Conservation (phyloP, 1,139 yeast genomes). For the Scheffersomyces illinoinensis region DNA sequence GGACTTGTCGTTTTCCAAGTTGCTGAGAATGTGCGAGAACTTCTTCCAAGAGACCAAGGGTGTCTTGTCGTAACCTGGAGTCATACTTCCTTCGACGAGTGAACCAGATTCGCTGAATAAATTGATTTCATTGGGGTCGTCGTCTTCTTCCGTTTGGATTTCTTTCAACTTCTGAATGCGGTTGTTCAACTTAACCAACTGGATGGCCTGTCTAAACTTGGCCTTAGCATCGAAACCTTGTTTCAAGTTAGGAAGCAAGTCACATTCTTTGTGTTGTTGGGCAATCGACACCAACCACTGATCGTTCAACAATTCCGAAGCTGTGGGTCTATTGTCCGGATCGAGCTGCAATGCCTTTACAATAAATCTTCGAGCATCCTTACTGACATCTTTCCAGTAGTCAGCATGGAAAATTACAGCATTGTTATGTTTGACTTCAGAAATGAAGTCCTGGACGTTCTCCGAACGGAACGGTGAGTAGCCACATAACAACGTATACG, state of each 20-base stretch:
- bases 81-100: neutral
- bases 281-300: constrained; percentile 66
- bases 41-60: constrained; percentile 22
- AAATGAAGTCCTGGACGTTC: constrained; percentile 74
- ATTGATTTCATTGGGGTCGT: constrained; percentile 52
- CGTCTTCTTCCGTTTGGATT: constrained; percentile 53
- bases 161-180: constrained; percentile 66
- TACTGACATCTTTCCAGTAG: constrained; percentile 80
- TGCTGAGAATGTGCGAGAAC: constrained; percentile 21
- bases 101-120: constrained; percentile 31
- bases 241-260: constrained; percentile 65
- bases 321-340: constrained; percentile 69
- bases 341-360: constrained; percentile 62
- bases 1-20: constrained; percentile 14
- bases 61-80: neutral
- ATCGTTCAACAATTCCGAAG: constrained; percentile 60
- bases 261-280: constrained; percentile 50
- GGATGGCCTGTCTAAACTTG: constrained; percentile 85
- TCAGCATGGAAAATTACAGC: constrained; percentile 84
- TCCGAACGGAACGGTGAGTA: constrained; percentile 91
- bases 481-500: constrained; percentile 88
- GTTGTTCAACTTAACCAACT: constrained; percentile 73
- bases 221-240: constrained; percentile 82
- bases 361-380: constrained; percentile 75
- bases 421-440: constrained; percentile 67